These are phyloP conservation scores for Stephania cephalantha DNA, from an alignment of 164 flowering plant genomes.

Conservation along the genomic window DNA sequence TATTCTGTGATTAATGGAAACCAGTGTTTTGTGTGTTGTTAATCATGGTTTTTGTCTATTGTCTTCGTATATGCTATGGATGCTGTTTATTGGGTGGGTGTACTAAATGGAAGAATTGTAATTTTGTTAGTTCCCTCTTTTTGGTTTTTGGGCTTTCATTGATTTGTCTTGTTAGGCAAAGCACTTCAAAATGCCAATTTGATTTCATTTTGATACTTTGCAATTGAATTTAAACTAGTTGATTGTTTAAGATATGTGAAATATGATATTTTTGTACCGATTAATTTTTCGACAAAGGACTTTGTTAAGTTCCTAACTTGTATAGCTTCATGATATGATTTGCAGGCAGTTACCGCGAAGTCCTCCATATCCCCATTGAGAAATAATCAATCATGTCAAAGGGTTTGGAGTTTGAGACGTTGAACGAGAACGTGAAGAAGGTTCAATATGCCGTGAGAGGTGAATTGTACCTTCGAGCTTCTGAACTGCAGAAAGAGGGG, in stretches of 20 bases:
- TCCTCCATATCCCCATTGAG: not conserved
- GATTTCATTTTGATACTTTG: not conserved
- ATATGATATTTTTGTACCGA: not conserved
- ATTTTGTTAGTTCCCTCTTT: not conserved
- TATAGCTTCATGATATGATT: conserved; percentile 2
- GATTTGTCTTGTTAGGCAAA: conserved; percentile 4
- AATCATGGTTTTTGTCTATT: not conserved
- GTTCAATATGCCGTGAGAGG: conserved; percentile 95
- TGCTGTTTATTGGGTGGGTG: not conserved
- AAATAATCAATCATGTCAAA: conserved; percentile 48
- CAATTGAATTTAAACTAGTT: not conserved
- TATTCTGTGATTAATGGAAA: not conserved
- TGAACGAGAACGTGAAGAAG: conserved; percentile 92
- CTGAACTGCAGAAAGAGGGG: conserved; percentile 98
- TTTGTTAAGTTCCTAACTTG: not conserved
- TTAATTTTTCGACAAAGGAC: not conserved
- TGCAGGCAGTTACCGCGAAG: not conserved
- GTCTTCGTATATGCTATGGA: not conserved
- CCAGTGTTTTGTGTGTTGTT: not conserved
- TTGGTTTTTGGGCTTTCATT: not conserved
- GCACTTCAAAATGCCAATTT: not conserved
- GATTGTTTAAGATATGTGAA: not conserved
- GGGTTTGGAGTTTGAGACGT: conserved; percentile 66
- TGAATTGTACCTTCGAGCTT: conserved; percentile 94
- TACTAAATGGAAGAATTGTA: not conserved